phyloP scores from a whole-genome alignment of 163 green algal species.

The Picocystis sp. region DNA sequence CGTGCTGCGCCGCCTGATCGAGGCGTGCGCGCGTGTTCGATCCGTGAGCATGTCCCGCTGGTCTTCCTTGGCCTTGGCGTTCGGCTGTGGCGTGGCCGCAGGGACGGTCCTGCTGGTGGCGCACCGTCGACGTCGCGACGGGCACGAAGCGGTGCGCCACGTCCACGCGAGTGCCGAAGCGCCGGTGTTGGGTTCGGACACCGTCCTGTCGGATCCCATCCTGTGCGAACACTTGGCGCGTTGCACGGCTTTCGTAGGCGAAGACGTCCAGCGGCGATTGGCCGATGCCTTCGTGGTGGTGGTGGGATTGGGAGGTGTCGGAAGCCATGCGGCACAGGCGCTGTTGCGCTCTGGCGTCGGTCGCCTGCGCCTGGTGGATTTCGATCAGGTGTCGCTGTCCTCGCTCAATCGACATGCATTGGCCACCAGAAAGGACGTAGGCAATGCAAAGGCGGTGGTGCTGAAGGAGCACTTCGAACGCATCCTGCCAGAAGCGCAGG shows the following conservation, averaged over 20 bases:
- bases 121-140: no score
- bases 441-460: conserved; percentile 17
- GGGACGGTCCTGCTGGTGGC: no score
- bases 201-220: no score
- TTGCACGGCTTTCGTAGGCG: conserved; percentile 59
- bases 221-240: no score
- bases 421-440: conserved; percentile 78
- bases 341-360: conserved; percentile 81
- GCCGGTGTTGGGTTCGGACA: no score
- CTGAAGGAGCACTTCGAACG: conserved; percentile 52
- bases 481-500: conserved; percentile 70
- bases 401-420: conserved; percentile 92
- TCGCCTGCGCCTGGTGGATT: conserved; percentile 79
- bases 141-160: no score
- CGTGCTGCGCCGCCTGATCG: no score
- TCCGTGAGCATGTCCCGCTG: no score
- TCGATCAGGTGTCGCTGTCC: conserved; percentile 91
- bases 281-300: conserved; percentile 74
- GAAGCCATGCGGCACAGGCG: conserved; percentile 79
- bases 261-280: conserved; percentile 47
- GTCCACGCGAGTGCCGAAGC: no score
- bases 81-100: no score
- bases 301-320: conserved; percentile 84
- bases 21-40: no score
- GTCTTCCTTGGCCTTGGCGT: no score